Evolutionary conservation across 2,329 filamentous ascomycete genomes (phyloP).

Genomic region (Pseudonectria foliicola): DNA sequence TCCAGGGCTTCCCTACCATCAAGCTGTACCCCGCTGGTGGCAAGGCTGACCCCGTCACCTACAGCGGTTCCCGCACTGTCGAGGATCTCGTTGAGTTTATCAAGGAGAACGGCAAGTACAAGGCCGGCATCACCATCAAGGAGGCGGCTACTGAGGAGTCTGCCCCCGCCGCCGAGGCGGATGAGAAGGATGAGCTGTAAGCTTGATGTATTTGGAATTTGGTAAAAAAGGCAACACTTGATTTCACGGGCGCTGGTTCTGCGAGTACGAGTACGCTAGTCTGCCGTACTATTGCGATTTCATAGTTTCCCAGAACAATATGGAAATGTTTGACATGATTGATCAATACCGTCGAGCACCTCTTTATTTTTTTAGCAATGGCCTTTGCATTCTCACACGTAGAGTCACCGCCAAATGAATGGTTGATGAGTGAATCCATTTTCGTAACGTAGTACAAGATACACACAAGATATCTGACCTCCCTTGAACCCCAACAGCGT

Average conservation of each 20-base stretch:
- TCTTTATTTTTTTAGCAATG: not conserved
- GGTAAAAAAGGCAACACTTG: conserved; percentile 25
- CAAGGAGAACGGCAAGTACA: conserved; percentile 89
- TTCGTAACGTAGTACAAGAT: conserved; percentile 2
- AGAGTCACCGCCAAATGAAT: not conserved
- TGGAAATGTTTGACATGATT: conserved; percentile 17
- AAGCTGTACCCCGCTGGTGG: conserved; percentile 90
- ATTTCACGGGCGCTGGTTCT: conserved; percentile 28
- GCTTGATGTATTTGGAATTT: conserved; percentile 25
- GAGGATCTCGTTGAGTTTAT: conserved; percentile 91
- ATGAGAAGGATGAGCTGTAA: conserved; percentile 71
- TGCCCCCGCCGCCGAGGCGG: conserved; percentile 44
- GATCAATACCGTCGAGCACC: too few relatives aligned
- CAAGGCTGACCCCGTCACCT: conserved; percentile 80
- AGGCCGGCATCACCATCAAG: conserved; percentile 57
- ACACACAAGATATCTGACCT: conserved; percentile 8
- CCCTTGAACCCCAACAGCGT: conserved; percentile 2
- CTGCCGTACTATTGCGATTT: conserved; percentile 18
- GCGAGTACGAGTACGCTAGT: conserved; percentile 22
- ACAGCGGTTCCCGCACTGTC: conserved; percentile 78
- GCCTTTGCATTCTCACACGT: not conserved
- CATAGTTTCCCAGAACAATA: conserved; percentile 19
- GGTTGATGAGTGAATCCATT: conserved; percentile 8
- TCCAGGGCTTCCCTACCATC: conserved; percentile 97
- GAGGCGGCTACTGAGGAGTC: conserved; percentile 50